Evolutionary conservation across 805 yeast genomes (phyloP).

Genomic region (Zygotorulaspora florentina): DNA sequence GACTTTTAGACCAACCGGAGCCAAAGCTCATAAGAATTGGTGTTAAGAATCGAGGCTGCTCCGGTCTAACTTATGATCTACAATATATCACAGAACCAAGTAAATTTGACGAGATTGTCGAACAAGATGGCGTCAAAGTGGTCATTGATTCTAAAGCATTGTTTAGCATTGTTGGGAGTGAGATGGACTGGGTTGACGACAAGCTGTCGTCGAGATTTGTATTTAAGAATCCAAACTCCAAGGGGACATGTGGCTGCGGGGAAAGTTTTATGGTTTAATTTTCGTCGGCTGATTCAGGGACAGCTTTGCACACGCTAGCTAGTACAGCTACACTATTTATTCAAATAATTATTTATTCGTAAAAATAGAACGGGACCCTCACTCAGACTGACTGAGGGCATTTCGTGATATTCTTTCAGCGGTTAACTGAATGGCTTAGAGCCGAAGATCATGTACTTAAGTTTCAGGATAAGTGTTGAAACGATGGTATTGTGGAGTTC

Average conservation of each 20-base stretch:
- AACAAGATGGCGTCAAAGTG: conserved; percentile 90
- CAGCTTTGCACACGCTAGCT: neutral
- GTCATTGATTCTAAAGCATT: conserved; percentile 93
- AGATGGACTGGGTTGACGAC: conserved; percentile 98
- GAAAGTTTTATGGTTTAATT: conserved; percentile 91
- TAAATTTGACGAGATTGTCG: conserved; percentile 91
- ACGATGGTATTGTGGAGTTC: too few species aligned
- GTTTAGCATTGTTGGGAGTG: conserved; percentile 92
- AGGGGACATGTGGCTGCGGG: conserved; percentile 98
- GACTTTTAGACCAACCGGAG: conserved; percentile 69
- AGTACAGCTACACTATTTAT: conserved; percentile 11
- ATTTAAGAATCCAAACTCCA: conserved; percentile 92
- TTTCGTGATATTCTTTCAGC: too few species aligned
- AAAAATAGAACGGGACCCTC: too few species aligned
- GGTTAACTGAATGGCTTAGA: too few species aligned
- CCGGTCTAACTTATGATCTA: conserved; percentile 86
- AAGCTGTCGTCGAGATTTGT: conserved; percentile 84
- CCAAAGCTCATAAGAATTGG: conserved; percentile 90
- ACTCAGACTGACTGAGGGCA: too few species aligned
- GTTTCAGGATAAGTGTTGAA: too few species aligned
- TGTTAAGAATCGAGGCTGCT: conserved; percentile 94
- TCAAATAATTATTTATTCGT: conserved; percentile 9
- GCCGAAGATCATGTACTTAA: too few species aligned
- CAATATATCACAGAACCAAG: conserved; percentile 89
- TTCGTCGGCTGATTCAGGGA: neutral